Base-by-base conservation (phyloP, 345 rosid genomes). In the Eucalyptus rudis region DNA sequence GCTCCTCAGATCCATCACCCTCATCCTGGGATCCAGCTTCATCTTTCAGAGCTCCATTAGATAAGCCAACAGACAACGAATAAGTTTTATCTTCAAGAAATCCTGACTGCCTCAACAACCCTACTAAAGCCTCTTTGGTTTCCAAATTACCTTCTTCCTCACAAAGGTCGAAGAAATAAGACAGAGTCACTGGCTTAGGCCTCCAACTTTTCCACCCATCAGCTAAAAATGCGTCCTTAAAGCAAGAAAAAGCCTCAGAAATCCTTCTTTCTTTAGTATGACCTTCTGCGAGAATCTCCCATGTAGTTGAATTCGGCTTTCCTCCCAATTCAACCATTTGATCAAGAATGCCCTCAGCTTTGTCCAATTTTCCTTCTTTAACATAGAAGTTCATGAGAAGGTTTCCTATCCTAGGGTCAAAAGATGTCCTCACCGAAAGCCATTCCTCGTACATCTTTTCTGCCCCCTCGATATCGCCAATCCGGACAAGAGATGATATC, bases 281-380 rank as follows among this genome's bases (percentile, higher is more conserved):
- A 50, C 98, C 97, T 89, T 96, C 96, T 16, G 97, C 97, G 17
- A 98, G 97, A 90, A 92, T 93, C 93, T 98, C 99, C 99, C 99
- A 96, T 52, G 98, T 92, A 76, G 89, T 93, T 59, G 98, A 88
- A 88, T 93, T 96, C 3, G 99, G 98, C 91, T 91, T 96, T 89
- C 98, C 99, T 90, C 99, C 98, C 89, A 50, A 90, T 89, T 96
- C 96, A 76, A 90, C 76, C 93, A 98, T 95, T 91, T 93, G 94
- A 84, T 94, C 91, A 76, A 96, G 94, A 62, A 95, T 71, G 40
- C 89, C 91, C 91, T 95, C 94, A 25, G 96, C 98, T 90, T 92
- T 93, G 87, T 92, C 96, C 86, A 95, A 79, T 51, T 93, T 91
- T 86, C 97, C 94, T 90, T 94, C 94, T 91, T 92, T 95, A 33